Evolutionary conservation across 768 basidiomycete genomes (phyloP).

Genomic region (Mycena galopus): DNA sequence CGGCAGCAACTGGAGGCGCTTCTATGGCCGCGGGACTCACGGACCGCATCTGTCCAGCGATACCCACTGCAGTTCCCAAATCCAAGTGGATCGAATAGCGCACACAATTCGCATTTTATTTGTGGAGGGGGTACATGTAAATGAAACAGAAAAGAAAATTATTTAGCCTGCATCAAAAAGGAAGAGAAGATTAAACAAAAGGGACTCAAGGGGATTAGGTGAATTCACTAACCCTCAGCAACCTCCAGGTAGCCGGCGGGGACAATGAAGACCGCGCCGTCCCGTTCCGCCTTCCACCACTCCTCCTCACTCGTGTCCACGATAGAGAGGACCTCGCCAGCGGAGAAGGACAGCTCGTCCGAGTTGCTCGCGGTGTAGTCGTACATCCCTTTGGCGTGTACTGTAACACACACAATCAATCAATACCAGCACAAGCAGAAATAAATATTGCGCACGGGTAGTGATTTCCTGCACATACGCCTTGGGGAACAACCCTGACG

Average conservation of each 20-base stretch:
- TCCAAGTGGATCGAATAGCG: not conserved
- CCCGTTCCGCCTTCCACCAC: conserved; percentile 97
- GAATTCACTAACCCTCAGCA: conserved; percentile 88
- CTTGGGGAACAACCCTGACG: conserved; percentile 90
- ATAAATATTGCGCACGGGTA: conserved; percentile 62
- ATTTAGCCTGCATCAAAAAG: conserved; percentile 82
- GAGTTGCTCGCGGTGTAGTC: conserved; percentile 75
- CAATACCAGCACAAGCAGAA: not conserved
- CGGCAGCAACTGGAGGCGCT: not conserved
- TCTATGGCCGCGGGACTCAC: conserved; percentile 25
- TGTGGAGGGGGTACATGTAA: conserved; percentile 56
- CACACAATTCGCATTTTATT: conserved; percentile 25
- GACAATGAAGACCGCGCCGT: conserved; percentile 88
- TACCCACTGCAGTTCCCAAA: not conserved
- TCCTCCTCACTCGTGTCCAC: conserved; percentile 87
- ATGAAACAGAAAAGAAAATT: conserved; percentile 68
- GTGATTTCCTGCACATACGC: conserved; percentile 85
- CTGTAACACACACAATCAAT: conserved; percentile 46
- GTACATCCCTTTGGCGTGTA: conserved; percentile 84
- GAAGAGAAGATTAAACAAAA: conserved; percentile 64
- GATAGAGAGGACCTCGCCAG: conserved; percentile 83
- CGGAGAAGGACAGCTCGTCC: conserved; percentile 89
- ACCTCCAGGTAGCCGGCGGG: conserved; percentile 93
- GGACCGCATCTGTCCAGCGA: conserved; percentile 10
- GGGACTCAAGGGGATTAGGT: conserved; percentile 64